A percentile compares a stretch with the other conserved stretches of the same genome.
These are phyloP conservation scores for Excoecaria agallocha DNA, from an alignment of 345 rosid genomes.

Conservation along the genomic window DNA sequence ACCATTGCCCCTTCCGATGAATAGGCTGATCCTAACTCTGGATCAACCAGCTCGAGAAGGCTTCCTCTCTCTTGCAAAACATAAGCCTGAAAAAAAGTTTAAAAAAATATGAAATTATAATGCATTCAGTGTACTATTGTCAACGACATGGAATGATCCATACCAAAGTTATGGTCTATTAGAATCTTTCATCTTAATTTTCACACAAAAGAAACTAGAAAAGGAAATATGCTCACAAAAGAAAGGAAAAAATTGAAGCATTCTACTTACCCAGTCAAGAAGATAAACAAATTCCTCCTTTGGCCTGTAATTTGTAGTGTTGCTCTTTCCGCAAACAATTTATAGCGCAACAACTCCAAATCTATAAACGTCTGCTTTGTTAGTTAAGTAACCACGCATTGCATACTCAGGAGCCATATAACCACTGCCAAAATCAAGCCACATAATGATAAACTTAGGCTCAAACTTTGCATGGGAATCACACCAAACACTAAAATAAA, in stretches of 20 bases:
- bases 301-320: slow-evolving; percentile 72
- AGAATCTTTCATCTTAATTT: background rate
- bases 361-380: slow-evolving; percentile 56
- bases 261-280: slow-evolving; percentile 67
- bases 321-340: slow-evolving; percentile 68
- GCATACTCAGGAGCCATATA: slow-evolving; percentile 76
- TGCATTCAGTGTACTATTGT: background rate
- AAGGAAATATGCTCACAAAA: background rate
- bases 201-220: background rate
- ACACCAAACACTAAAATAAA: background rate
- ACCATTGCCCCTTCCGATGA: slow-evolving; percentile 67
- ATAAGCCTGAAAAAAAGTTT: slow-evolving; percentile 42
- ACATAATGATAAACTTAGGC: background rate
- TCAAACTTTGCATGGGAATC: background rate
- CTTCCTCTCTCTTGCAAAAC: slow-evolving; percentile 72
- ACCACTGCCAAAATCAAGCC: slow-evolving; percentile 43
- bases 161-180: background rate
- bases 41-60: slow-evolving; percentile 64
- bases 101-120: background rate
- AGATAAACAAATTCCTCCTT: slow-evolving; percentile 72
- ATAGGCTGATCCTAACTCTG: slow-evolving; percentile 47
- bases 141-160: background rate
- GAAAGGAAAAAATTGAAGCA: background rate
- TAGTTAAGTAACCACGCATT: slow-evolving; percentile 77
- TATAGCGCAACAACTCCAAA: slow-evolving; percentile 58